Evolutionary conservation across 148 eudicot species (phyloP), one percentile per base, ranked within the genome.

Genomic region (Linanthus parryae): DNA sequence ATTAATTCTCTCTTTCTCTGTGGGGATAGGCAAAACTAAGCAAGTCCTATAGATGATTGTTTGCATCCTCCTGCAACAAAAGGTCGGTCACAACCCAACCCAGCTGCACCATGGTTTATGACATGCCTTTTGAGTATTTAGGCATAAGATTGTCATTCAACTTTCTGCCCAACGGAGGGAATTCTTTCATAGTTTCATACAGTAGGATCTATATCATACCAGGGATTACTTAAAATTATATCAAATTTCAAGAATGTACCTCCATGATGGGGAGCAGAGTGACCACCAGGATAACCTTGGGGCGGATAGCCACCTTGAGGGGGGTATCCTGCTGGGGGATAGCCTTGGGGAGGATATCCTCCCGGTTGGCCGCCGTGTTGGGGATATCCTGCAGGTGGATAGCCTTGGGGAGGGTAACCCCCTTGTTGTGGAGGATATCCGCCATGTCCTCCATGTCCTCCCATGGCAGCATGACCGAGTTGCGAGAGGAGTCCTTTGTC

Each of bases 401-500:
- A 57, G 33, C 72, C 72, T 30, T 57, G 69, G 26, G 69, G 63
- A 9, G 64, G 70, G 25, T 69, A 69, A 26, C 70, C 71, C 6
- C 49, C 54, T n/a, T n/a, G n/a, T n/a, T n/a, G n/a, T 1, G 48
- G 74, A 0, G 66, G 75, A 9, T 70, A 63, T 16, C 70, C 72
- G 19, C 38, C 56, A 14, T 19, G 64, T 0, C 40, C 73, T 8
- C 71, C 76, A n/a, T 56, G 64, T 5, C 44, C 54, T 17, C 78
- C 72, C 8, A 70, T 75, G 46, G 13, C 63, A 0, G 61, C 69
- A 3, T 70, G 75, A 68, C 72, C 66, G 13, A 68, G 64, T 21
- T 71, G 68, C 36, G 84, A 70, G 41, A 80, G 71, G 15, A 78
- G 63, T 45, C 96, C 96, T 68, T 56, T 78, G 54, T 81, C 83